A percentile compares a stretch with the other conserved stretches of the same genome.
Conservation (phyloP, 2,329 filamentous ascomycete genomes). For the Podosphaera leucotricha region DNA sequence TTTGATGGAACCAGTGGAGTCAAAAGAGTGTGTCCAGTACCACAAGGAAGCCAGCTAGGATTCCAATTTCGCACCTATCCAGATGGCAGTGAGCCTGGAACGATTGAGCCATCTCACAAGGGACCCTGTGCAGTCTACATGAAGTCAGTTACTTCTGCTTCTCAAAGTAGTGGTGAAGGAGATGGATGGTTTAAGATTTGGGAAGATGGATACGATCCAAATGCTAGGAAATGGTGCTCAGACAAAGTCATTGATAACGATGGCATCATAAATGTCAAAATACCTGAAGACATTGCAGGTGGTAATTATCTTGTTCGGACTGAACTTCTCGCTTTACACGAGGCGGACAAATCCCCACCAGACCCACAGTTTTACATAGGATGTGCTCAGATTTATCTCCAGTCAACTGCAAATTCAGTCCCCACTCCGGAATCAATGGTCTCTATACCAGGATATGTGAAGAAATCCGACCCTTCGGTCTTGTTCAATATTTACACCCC, state of each 20-base stretch:
- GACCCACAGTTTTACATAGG: conserved; percentile 53
- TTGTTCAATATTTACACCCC: conserved; percentile 40
- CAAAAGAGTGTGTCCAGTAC: conserved; percentile 21
- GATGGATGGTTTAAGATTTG: conserved; percentile 61
- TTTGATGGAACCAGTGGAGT: conserved; percentile 25
- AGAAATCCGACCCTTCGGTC: conserved; percentile 28
- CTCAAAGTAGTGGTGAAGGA: conserved; percentile 28
- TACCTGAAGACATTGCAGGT: conserved; percentile 35
- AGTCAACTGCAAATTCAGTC: conserved; percentile 23
- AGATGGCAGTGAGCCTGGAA: conserved; percentile 26
- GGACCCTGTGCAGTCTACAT: conserved; percentile 53
- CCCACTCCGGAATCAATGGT: conserved; percentile 25
- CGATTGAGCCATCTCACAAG: conserved; percentile 36
- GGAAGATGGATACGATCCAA: conserved; percentile 38
- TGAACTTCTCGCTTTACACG: conserved; percentile 46
- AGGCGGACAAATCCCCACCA: conserved; percentile 25
- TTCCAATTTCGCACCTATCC: conserved; percentile 44
- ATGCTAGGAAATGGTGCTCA: conserved; percentile 39
- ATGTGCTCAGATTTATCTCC: conserved; percentile 46
- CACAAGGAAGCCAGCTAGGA: conserved; percentile 7
- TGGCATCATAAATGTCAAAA: conserved; percentile 35
- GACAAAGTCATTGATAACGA: conserved; percentile 41
- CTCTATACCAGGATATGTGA: conserved; percentile 42
- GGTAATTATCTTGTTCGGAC: conserved; percentile 49
- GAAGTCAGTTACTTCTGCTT: conserved; percentile 40